Percentiles rank a stretch among this genome's conserved stretches.
Evolutionary conservation across 192 early-diverging fungal genomes (phyloP).

Genomic region (Backusella mclennaniae): DNA sequence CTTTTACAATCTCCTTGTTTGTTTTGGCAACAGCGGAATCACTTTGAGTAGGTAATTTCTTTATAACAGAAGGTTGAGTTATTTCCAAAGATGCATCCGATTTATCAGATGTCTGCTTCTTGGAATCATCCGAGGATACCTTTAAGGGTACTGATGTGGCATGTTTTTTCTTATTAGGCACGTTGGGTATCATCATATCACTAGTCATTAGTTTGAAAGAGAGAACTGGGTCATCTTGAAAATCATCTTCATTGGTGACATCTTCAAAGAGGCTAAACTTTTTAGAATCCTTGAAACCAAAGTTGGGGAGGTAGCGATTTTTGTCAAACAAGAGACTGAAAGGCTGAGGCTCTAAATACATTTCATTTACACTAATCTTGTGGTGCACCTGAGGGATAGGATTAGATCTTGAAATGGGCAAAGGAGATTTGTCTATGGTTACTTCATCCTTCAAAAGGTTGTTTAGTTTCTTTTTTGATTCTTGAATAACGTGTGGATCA

Average conservation of each 20-base stretch:
- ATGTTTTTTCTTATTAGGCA: neutral
- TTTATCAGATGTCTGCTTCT: neutral
- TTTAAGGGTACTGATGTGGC: neutral
- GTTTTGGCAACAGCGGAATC: neutral
- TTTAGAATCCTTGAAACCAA: constrained; percentile 3
- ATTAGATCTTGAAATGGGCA: neutral
- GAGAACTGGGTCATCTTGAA: neutral
- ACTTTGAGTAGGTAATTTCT: neutral
- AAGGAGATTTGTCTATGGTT: neutral
- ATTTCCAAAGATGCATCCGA: neutral
- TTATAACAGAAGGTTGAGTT: neutral
- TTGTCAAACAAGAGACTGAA: neutral
- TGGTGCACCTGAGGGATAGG: neutral
- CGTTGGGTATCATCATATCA: neutral
- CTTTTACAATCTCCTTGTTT: neutral
- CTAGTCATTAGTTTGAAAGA: neutral
- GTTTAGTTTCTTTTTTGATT: constrained; percentile 13
- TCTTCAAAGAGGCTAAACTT: neutral
- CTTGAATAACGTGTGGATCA: neutral
- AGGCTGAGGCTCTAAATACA: neutral
- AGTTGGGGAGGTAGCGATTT: neutral
- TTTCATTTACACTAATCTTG: neutral
- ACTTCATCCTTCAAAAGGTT: neutral
- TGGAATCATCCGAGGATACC: neutral
- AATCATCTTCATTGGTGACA: neutral